Percentiles rank a stretch among this genome's conserved stretches.
These are phyloP conservation scores for Physcia stellaris DNA, from an alignment of 495 filamentous ascomycete genomes.

Conservation along the genomic window DNA sequence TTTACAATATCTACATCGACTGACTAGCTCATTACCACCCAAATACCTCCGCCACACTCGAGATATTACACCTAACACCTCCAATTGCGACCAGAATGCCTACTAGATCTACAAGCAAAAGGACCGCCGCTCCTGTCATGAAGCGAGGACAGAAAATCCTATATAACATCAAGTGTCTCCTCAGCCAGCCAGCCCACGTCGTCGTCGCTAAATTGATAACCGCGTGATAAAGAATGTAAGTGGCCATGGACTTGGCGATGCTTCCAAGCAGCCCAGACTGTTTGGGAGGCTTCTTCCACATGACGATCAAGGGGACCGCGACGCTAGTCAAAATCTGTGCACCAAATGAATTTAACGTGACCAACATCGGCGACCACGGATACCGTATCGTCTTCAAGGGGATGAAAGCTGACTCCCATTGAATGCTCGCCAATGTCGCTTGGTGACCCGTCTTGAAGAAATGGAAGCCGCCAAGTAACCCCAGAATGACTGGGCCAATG, in stretches of 20 bases:
- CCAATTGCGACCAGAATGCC: conserved; percentile 50
- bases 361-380: conserved; percentile 73
- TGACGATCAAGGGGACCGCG: conserved; percentile 62
- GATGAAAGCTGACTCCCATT: conserved; percentile 97
- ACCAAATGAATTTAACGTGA: conserved; percentile 77
- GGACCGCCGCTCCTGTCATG: conserved; percentile 62
- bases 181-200: conserved; percentile 72
- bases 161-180: conserved; percentile 92
- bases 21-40: conserved; percentile 60
- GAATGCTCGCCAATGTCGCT: conserved; percentile 72
- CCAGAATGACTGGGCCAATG: conserved; percentile 75
- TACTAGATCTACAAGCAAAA: conserved; percentile 67
- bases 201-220: conserved; percentile 70
- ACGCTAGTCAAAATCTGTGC: conserved; percentile 71
- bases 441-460: conserved; percentile 99
- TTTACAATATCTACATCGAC: no score
- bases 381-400: conserved; percentile 70
- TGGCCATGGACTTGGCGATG: conserved; percentile 53
- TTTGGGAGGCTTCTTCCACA: conserved; percentile 64
- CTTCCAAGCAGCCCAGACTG: conserved; percentile 43
- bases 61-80: conserved; percentile 56
- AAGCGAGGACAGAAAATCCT: conserved; percentile 87
- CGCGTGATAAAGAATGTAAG: conserved; percentile 67
- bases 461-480: conserved; percentile 74
- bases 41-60: conserved; percentile 79